Conservation (phyloP, 495 filamentous ascomycete species). For the Trichoderma gamsii region DNA sequence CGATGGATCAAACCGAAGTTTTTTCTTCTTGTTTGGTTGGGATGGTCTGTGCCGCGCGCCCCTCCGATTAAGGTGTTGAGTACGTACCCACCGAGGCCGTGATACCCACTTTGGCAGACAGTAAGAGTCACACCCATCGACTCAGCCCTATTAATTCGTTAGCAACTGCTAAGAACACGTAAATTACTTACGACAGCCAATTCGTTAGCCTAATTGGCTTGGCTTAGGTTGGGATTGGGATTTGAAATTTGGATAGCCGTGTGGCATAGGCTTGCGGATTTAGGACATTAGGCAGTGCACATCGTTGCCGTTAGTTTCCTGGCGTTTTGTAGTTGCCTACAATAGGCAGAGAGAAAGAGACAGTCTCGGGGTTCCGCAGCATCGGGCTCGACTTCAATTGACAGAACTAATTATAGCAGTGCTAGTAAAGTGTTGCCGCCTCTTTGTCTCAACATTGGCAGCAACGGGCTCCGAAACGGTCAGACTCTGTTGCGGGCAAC, state of each 20-base stretch:
- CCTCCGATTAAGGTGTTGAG: slow-evolving; percentile 1
- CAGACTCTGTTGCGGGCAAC: not conserved
- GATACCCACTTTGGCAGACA: not conserved
- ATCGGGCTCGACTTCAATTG: not conserved
- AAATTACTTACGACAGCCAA: not conserved
- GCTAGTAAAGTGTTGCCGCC: not conserved
- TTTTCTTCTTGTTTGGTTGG: not conserved
- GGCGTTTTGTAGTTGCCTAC: too few species aligned
- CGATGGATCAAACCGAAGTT: not conserved
- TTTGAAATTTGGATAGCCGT: not conserved
- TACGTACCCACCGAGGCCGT: slow-evolving; percentile 8
- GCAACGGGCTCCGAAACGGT: not conserved
- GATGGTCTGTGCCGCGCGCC: not conserved
- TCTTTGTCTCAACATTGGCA: not conserved
- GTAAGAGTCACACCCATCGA: not conserved
- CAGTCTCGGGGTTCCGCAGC: not conserved
- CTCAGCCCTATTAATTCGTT: not conserved
- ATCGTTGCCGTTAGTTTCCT: too few species aligned
- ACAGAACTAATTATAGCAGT: not conserved
- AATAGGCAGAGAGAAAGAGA: not conserved
- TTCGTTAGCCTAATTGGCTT: not conserved
- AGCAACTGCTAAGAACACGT: not conserved
- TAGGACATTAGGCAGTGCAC: not conserved
- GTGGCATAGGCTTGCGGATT: not conserved
- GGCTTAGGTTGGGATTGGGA: not conserved